Base-by-base conservation (phyloP, 1,139 yeast genomes). In the Taiozyma sp. region DNA sequence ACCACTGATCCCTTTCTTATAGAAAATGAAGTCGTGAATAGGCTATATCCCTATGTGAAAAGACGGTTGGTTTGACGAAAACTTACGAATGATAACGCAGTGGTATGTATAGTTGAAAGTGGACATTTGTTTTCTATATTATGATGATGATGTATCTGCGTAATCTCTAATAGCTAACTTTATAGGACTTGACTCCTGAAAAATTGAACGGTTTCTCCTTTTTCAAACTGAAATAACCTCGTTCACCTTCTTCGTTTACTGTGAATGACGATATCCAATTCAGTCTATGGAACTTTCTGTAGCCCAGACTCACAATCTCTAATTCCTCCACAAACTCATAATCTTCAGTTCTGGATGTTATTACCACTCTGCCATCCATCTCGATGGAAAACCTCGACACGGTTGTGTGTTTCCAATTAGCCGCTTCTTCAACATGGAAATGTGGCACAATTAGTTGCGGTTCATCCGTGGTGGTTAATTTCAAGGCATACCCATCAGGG, bases 171-270 rank as follows among this genome's bases (percentile, higher is more conserved):
- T 53, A 52, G 12, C 50, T 52, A 38, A 54, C 58, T n/a, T 44
- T 43, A 52, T 76, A 81, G 28, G 83, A 76, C 53, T 70, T 74
- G 0, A 84, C 90, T 50, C 85, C 70, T 61, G 84, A 81, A 60
- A 89, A 90, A 60, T 78, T 80, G 66, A 87, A 90, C 13, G 91
- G 83, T 61, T 84, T 85, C 63, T 90, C 96, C 61, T 88, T 87
- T 46, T 73, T 75, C 52, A 87, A 67, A 7, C 82, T 74, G 58
- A 88, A 83, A 16, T 73, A 73, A 22, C 79, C 75, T 14, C 71
- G 67, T 47, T 80, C 84, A 2, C 83, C 84, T 24, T 79, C 76
- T 60, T 77, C 76, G 57, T 87, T 77, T 28, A 79, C 68, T 8
- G 81, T 83, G 57, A 78, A 80, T 58, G 84, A 84, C 39, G 69